phyloP scores from a whole-genome alignment of 2,329 filamentous ascomycete genomes.

The Fusarium drepaniforme region DNA sequence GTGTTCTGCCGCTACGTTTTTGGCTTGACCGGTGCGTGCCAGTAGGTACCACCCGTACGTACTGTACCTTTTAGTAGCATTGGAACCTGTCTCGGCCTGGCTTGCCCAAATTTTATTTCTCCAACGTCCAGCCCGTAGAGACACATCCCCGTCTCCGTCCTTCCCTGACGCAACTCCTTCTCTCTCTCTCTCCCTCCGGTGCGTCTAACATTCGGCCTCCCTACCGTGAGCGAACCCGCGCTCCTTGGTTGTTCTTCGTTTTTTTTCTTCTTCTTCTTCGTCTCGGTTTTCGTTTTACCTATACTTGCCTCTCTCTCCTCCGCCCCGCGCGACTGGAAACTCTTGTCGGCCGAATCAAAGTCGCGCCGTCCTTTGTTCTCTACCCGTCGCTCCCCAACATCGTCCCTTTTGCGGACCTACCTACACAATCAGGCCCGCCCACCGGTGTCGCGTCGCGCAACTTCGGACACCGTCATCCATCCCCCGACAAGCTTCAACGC shows the following conservation, averaged over 20 bases:
- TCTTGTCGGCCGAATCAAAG: slow-evolving; percentile 8
- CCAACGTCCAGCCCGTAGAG: slow-evolving; percentile 38
- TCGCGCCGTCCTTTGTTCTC: slow-evolving; percentile 29
- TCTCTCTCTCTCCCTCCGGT: slow-evolving; percentile 28
- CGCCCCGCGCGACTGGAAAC: slow-evolving; percentile 1
- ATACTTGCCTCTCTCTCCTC: slow-evolving; percentile 18
- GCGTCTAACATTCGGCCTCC: slow-evolving; percentile 34
- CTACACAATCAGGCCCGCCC: slow-evolving; percentile 18
- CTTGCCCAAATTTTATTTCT: slow-evolving; percentile 46
- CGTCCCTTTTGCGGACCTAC: slow-evolving; percentile 29
- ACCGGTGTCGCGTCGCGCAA: slow-evolving; percentile 42
- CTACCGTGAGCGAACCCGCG: slow-evolving; percentile 10
- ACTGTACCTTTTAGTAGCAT: too few species aligned
- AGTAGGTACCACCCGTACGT: not conserved
- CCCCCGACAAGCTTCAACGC: slow-evolving; percentile 35
- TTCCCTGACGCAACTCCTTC: slow-evolving; percentile 44
- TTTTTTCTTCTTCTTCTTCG: slow-evolving; percentile 22
- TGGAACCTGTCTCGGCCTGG: not conserved
- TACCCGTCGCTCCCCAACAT: slow-evolving; percentile 18
- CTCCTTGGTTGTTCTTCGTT: slow-evolving; percentile 21
- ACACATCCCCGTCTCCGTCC: slow-evolving; percentile 26
- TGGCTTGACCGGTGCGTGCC: slow-evolving; percentile 8
- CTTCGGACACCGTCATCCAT: slow-evolving; percentile 7
- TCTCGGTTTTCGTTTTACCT: slow-evolving; percentile 22
- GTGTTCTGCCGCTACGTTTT: slow-evolving; percentile 3